phyloP scores from a whole-genome alignment of 2,329 filamentous ascomycete species.

The Fusarium aywerte region DNA sequence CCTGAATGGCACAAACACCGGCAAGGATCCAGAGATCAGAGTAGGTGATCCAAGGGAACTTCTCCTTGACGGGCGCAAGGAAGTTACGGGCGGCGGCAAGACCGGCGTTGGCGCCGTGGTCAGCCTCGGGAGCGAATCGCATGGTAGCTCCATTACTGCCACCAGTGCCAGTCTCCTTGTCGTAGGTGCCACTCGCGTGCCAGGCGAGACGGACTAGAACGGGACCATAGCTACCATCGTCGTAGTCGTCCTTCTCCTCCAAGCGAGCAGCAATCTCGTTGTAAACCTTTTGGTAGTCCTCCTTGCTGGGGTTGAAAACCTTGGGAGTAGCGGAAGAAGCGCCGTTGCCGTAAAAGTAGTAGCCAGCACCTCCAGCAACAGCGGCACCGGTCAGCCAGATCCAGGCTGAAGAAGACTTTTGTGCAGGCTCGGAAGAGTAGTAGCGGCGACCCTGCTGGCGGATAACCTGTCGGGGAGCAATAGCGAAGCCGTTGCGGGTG shows the following conservation, averaged over 20 bases:
- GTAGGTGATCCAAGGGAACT: constrained; percentile 96
- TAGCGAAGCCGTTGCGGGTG: constrained; percentile 66
- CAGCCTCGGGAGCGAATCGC: constrained; percentile 89
- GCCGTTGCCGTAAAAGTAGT: constrained; percentile 72
- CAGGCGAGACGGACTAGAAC: constrained; percentile 91
- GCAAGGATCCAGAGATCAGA: constrained; percentile 96
- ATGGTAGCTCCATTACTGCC: constrained; percentile 97
- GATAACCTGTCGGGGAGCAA: constrained; percentile 73
- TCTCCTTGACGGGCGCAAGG: constrained; percentile 86
- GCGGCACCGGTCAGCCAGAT: constrained; percentile 69
- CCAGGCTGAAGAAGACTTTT: constrained; percentile 61
- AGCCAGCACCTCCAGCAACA: constrained; percentile 71
- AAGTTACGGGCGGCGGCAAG: constrained; percentile 89
- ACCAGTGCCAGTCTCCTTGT: constrained; percentile 86
- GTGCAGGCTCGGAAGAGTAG: constrained; percentile 77
- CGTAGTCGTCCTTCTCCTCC: constrained; percentile 92
- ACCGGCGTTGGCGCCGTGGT: constrained; percentile 94
- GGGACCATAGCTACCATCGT: constrained; percentile 95
- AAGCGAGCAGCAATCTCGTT: constrained; percentile 82
- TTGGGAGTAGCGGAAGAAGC: constrained; percentile 62
- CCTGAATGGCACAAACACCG: constrained; percentile 88
- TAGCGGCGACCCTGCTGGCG: constrained; percentile 79
- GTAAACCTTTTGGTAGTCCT: constrained; percentile 97
- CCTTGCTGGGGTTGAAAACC: constrained; percentile 77
- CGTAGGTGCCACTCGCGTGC: constrained; percentile 94